Evolutionary conservation across 768 basidiomycete species (phyloP).

Genomic region (Suillus subalutaceus): DNA sequence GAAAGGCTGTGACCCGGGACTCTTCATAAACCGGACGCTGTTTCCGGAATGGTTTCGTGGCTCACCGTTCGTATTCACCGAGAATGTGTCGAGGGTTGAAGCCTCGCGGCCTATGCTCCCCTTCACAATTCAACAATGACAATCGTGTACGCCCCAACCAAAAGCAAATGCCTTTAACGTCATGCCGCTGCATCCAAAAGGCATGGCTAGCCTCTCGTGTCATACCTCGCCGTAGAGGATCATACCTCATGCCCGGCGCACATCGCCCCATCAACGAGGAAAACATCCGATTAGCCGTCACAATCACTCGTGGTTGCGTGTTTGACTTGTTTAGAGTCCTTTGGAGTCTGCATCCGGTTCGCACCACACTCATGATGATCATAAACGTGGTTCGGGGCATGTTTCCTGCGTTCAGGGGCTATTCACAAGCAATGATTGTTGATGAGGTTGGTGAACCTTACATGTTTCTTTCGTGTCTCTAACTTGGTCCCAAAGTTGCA

Average conservation of each 20-base stretch:
- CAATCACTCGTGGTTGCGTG: constrained; percentile 55
- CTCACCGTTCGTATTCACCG: constrained; percentile 17
- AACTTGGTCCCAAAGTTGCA: constrained; percentile 54
- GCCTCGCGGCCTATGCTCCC: constrained; percentile 23
- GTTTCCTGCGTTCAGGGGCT: constrained; percentile 82
- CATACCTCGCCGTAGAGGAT: constrained; percentile 47
- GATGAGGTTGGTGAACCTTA: constrained; percentile 62
- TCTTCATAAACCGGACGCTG: constrained; percentile 33
- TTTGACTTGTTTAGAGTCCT: constrained; percentile 54
- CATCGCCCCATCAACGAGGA: constrained; percentile 61
- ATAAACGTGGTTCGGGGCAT: constrained; percentile 73
- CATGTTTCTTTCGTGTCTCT: constrained; percentile 16
- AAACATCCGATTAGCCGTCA: constrained; percentile 60
- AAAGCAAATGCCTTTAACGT: constrained; percentile 10
- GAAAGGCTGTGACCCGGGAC: constrained; percentile 32
- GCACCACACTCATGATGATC: constrained; percentile 70
- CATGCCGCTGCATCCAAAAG: constrained; percentile 36
- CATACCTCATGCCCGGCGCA: constrained; percentile 63
- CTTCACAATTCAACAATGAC: constrained; percentile 14
- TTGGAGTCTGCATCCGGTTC: constrained; percentile 63
- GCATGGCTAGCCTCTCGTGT: constrained; percentile 63
- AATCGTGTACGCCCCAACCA: constrained; percentile 6
- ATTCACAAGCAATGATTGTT: constrained; percentile 84
- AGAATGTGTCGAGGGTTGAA: constrained; percentile 30
- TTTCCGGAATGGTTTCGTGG: constrained; percentile 15